Percentiles rank a stretch among this genome's conserved stretches.
phyloP scores from a whole-genome alignment of 2,329 filamentous ascomycete genomes.

The Juglanconis oblonga region DNA sequence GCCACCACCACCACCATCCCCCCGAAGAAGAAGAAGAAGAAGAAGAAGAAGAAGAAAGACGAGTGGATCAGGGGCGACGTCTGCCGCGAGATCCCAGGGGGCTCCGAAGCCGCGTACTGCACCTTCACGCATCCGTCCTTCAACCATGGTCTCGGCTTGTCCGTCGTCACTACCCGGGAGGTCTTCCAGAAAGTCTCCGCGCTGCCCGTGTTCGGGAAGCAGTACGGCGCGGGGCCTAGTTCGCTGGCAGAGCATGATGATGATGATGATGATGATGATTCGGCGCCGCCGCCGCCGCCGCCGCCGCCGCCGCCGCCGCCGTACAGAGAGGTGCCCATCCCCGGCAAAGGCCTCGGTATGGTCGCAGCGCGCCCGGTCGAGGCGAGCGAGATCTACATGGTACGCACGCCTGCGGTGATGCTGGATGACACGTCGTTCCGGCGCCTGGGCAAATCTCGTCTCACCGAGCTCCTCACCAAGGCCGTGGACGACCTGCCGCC shows the following conservation, averaged over 20 bases:
- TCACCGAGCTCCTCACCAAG: conserved; percentile 24
- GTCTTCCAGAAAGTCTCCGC: conserved; percentile 20
- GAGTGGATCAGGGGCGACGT: conserved; percentile 1
- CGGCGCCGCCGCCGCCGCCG: background rate
- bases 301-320: background rate
- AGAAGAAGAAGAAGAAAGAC: background rate
- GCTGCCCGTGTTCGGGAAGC: conserved; percentile 7
- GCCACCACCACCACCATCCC: background rate
- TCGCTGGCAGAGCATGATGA: background rate
- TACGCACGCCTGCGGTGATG: conserved; percentile 29
- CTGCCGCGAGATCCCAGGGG: conserved; percentile 15
- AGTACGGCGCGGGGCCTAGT: background rate
- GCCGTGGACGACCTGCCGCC: conserved; percentile 25
- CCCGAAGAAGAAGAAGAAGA: too few relatives aligned
- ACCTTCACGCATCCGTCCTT: conserved; percentile 25
- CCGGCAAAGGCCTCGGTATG: conserved; percentile 31
- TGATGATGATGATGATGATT: too few relatives aligned
- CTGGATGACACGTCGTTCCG: conserved; percentile 27
- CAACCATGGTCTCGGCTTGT: conserved; percentile 24
- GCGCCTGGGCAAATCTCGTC: conserved; percentile 17
- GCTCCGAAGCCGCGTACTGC: conserved; percentile 21
- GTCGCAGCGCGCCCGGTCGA: conserved; percentile 27
- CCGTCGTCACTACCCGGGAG: conserved; percentile 26
- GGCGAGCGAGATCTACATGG: conserved; percentile 27
- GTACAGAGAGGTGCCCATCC: conserved; percentile 25